Conservation (phyloP, 1,139 yeast genomes). For the Debaryomycetaceae sp. region DNA sequence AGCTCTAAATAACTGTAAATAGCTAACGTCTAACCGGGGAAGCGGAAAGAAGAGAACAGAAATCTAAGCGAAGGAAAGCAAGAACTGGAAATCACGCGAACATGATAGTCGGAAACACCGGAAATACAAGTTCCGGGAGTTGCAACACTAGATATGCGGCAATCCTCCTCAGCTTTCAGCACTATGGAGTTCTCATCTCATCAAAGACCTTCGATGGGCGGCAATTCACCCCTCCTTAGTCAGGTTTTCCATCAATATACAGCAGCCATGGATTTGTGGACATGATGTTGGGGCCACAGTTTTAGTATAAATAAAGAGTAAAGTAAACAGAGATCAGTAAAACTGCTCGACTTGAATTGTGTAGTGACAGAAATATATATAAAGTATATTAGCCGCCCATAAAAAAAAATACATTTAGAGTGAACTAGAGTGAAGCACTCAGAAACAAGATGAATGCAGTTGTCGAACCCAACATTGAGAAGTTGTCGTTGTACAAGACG, state of each 20-base stretch:
- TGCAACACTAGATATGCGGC: not conserved
- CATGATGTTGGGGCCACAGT: too few relatives aligned
- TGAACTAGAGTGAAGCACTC: not conserved
- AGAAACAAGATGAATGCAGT: not conserved
- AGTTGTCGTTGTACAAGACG: constrained; percentile 22
- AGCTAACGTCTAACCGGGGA: too few relatives aligned
- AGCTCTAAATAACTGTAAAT: too few relatives aligned
- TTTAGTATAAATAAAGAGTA: too few relatives aligned
- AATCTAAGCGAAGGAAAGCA: too few relatives aligned
- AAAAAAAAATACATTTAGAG: too few relatives aligned
- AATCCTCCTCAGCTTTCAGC: not conserved
- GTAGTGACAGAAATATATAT: not conserved
- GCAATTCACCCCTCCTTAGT: not conserved
- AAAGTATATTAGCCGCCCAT: not conserved
- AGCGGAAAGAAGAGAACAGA: too few relatives aligned
- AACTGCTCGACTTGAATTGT: not conserved
- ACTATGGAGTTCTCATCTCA: not conserved
- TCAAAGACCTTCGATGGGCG: not conserved
- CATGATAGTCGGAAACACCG: not conserved
- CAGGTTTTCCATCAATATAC: not conserved
- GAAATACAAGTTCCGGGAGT: not conserved
- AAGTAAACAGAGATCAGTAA: too few relatives aligned
- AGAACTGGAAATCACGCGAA: too few relatives aligned
- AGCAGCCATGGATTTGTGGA: too few relatives aligned
- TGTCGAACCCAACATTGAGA: not conserved